Evolutionary conservation across 192 early-diverging fungal species (phyloP), one percentile per base, ranked within the genome.

Genomic region (Backusella parvicylindrica): DNA sequence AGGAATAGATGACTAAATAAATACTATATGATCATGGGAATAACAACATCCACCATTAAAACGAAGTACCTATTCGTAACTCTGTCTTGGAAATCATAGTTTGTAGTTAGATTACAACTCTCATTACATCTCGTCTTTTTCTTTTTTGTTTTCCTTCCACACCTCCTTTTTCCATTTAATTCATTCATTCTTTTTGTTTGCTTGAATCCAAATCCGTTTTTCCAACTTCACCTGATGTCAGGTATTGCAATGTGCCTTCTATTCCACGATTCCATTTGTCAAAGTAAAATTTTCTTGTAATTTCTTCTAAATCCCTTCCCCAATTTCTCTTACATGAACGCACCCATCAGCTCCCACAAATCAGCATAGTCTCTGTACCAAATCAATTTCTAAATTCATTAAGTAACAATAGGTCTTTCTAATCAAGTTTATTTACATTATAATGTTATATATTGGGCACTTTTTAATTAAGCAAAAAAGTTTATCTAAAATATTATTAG

Each of bases 351-450:
- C 53, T 60, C 13, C 13, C 11, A 38, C 37, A 28, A 28, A 60
- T 23, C 21, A 56, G 21, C 53, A 56, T 15, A 1, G 12, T 13
- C 3, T 60, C 53, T 60, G 9, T 60, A 60, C 53, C 53, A 60
- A 28, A 23, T 28, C 26, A 60, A 60, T 23, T 60, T 60, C 2
- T 28, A 60, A 60, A 60, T 60, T 15, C 53, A 60, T 26, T 60
- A 60, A 60, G 53, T 60, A 60, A 60, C 26, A 26, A 60, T 60
- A 60, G 3, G 53, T 60, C 53, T 60, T 60, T 60, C 53, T 26
- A 60, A 60, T 60, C 53, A 60, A 23, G 53, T 60, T 60, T 60
- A 60, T 60, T 60, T 60, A 60, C 53, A 60, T 60, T 26, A 28
- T 60, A 60, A 28, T 60, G 53, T 60, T 60, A 23, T 60, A 23